phyloP scores from a whole-genome alignment of 2,329 filamentous ascomycete species.

The Ceratocystis smalleyi region DNA sequence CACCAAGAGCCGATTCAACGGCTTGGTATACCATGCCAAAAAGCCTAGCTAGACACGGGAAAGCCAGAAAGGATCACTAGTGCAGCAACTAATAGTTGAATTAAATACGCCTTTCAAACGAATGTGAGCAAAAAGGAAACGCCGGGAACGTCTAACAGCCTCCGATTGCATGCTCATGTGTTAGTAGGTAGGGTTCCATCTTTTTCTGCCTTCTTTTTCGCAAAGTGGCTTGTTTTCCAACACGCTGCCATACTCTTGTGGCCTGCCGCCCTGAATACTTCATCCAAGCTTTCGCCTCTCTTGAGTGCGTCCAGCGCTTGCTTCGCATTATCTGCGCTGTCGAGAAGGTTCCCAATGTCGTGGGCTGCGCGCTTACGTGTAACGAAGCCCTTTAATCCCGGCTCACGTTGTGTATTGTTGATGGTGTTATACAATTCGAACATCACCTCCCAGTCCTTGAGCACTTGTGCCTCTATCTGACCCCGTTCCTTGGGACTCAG shows the following conservation, averaged over 20 bases:
- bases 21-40: not conserved
- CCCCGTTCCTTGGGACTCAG: constrained; percentile 25
- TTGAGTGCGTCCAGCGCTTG: constrained; percentile 31
- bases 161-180: not conserved
- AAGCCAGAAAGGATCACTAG: not conserved
- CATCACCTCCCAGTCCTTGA: constrained; percentile 30
- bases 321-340: constrained; percentile 34
- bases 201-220: not conserved
- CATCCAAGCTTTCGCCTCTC: constrained; percentile 27
- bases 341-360: constrained; percentile 29
- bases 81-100: not conserved
- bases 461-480: constrained; percentile 23
- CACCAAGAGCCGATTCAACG: not conserved
- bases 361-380: constrained; percentile 25
- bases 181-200: not conserved
- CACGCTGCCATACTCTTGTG: constrained; percentile 3
- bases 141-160: not conserved
- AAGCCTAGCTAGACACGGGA: not conserved
- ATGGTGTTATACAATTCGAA: constrained; percentile 28
- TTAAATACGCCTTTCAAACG: not conserved
- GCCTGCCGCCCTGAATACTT: constrained; percentile 16
- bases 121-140: not conserved
- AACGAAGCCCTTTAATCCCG: constrained; percentile 20
- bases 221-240: constrained; percentile 15
- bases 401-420: constrained; percentile 23